Evolutionary conservation across 768 basidiomycete genomes (phyloP), one percentile per base, ranked within the genome.

Genomic region (Lactarius vividus): DNA sequence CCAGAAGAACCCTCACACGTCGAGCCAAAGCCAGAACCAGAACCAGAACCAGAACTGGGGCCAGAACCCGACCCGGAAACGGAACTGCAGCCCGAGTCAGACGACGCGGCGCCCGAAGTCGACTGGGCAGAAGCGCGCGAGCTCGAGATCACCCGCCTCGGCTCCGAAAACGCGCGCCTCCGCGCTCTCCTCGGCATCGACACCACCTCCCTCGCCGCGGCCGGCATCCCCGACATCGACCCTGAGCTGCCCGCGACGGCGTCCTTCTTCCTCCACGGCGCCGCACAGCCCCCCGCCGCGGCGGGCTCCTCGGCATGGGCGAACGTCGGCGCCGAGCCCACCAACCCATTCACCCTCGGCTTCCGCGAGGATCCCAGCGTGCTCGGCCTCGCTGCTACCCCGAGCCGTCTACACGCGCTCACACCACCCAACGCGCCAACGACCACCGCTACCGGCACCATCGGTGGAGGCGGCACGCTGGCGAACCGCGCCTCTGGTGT

Each of bases 111-210:
- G 28, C 70, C 79, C 11, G 75, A 80, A 33, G 69, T 82, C 49
- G 94, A 98, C 75, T 98, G 96, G 92, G 88, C 91, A 2, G 69
- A 88, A 65, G 92, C 94, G 75, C 84, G 97, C 67, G 96, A 98
- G 74, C 78, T 79, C 67, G 97, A 98, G 78, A 92, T 99, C 60
- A 72, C 82, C 11, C 83, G 95, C 57, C 78, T 99, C 52, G 88
- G 89, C 75, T 79, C 78, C 58, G 96, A 98, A 78, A 99, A 99
- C 73, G 83, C 84, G 53, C 82, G 86, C 63, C 78, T 99, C 58
- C 81, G 96, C 58, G 81, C 81, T 72, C 74, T 90, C 76, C 78
- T 99, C 55, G 86, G 84, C 20, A 94, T 98, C 66, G 89, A 91
- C 75, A 75, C 80, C 40, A 81, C 75, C 29, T 81, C 78, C 35